A percentile compares a stretch with the other conserved stretches of the same genome.
Conservation (phyloP, 2,329 filamentous ascomycete species). For the Pezicula carpinea region DNA sequence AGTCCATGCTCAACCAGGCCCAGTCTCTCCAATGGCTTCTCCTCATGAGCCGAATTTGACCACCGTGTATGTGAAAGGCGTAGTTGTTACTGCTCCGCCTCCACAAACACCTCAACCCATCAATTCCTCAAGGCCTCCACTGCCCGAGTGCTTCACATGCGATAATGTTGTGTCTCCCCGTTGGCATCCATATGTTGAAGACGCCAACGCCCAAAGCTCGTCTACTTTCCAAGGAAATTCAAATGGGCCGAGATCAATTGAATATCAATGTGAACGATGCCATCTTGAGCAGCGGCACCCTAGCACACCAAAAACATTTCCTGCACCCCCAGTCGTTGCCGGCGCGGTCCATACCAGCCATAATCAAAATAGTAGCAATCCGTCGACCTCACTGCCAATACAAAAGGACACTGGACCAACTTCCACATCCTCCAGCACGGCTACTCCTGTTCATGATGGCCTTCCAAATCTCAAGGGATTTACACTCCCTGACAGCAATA, state of each 20-base stretch:
- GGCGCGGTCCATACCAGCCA: too few species aligned
- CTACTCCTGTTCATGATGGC: too few species aligned
- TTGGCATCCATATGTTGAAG: not conserved
- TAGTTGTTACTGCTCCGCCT: not conserved
- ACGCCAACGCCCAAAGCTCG: not conserved
- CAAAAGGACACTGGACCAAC: too few species aligned
- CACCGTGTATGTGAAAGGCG: too few species aligned
- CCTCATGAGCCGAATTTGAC: too few species aligned
- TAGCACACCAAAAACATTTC: not conserved
- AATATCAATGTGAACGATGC: constrained; percentile 1
- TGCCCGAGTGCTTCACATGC: not conserved
- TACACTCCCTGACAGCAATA: too few species aligned
- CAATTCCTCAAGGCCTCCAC: not conserved
- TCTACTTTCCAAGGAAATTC: not conserved
- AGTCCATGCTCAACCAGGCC: too few species aligned
- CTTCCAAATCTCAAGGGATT: too few species aligned
- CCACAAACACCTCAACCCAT: not conserved
- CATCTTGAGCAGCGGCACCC: not conserved
- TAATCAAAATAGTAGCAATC: too few species aligned
- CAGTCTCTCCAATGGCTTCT: too few species aligned
- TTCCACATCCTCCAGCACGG: too few species aligned
- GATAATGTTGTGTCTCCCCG: not conserved
- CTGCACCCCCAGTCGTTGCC: not conserved
- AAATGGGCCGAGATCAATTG: not conserved
- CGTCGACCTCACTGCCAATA: too few species aligned